Base-by-base conservation (phyloP, 257 asterid genomes). In the Lycium ferocissimum region DNA sequence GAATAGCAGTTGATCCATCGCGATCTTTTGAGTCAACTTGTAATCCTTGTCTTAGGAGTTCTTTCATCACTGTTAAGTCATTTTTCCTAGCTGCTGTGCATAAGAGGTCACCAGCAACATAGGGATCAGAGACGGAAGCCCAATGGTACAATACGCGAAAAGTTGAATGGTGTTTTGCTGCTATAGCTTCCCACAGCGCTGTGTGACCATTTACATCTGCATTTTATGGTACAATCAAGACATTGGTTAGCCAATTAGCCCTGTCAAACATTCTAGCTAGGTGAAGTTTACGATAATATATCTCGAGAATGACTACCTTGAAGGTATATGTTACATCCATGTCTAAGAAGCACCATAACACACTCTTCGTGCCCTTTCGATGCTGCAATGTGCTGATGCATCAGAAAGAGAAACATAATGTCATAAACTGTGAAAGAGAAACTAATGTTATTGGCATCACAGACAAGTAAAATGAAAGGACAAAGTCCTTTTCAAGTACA, bases 291-390 rank as follows among this genome's bases (percentile, higher is more conserved):
- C 65, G 51, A 3, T 51, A 13, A 7, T 13, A 78, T 14, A 78
- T 33, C 53, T 26, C 8, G 49, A 53, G 14, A 65, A 53, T 26
- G 82, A 53, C 70, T 91, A 91, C 99, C 98, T 88, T 87, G 91
- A 13, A 96, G 89, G 87, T 93, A 93, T 54, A 94, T 83, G 90
- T 93, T 94, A 33, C 98, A 94, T 4, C 89, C 97, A 80, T 94
- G 98, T 88, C 95, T 96, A 57, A 95, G 98, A 79, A 96, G 98
- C 80, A 94, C 94, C 81, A 90, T 87, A 0, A 95, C 97, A 51
- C 98, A 94, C 65, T 94, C 99, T 91, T 95, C 98, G 45, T 94
- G 93, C 85, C 99, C 99, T 86, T 89, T 92, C 2, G 93, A 81
- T 62, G 96, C 97, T 14, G 99, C 98, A 85, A 96, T 93, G 72